These are phyloP conservation scores for Boletus speciosus DNA, from an alignment of 768 basidiomycete species.

Conservation along the genomic window DNA sequence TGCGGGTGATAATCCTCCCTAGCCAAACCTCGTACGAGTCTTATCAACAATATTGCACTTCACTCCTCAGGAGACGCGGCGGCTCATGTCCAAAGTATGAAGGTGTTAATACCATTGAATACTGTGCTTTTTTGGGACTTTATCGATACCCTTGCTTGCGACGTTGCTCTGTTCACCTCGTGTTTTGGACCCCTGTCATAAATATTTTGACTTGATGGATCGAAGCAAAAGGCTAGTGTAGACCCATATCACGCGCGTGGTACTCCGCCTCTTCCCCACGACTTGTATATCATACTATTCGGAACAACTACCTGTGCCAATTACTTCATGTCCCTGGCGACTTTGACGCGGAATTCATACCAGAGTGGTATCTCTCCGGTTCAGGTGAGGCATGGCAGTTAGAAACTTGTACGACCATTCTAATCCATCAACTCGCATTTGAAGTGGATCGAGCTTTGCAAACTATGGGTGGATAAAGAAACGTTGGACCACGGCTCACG, in stretches of 20 bases:
- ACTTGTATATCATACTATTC: neutral
- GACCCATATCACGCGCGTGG: neutral
- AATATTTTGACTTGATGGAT: neutral
- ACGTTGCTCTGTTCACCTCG: neutral
- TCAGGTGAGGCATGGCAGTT: slow-evolving; percentile 45
- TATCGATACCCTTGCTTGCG: neutral
- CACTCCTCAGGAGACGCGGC: slow-evolving; percentile 90
- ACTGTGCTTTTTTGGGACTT: neutral
- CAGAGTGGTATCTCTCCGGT: slow-evolving; percentile 61
- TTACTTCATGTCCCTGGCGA: slow-evolving; percentile 58
- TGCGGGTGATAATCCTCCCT: slow-evolving; percentile 6
- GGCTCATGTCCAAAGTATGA: slow-evolving; percentile 84
- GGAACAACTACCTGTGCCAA: neutral
- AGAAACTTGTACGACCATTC: neutral
- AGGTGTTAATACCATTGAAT: neutral
- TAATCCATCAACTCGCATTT: neutral
- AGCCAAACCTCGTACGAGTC: slow-evolving; percentile 90
- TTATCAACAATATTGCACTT: slow-evolving; percentile 90
- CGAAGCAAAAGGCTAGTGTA: neutral
- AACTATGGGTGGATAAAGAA: slow-evolving; percentile 55
- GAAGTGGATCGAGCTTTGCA: slow-evolving; percentile 71
- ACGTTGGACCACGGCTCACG: slow-evolving; percentile 33
- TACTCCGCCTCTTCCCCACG: neutral
- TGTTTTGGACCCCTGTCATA: neutral
- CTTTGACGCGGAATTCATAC: slow-evolving; percentile 70